A percentile compares a stretch with the other conserved stretches of the same genome.
Conservation (phyloP, 163 green algal species). For the Trebouxia gelatinosa region DNA sequence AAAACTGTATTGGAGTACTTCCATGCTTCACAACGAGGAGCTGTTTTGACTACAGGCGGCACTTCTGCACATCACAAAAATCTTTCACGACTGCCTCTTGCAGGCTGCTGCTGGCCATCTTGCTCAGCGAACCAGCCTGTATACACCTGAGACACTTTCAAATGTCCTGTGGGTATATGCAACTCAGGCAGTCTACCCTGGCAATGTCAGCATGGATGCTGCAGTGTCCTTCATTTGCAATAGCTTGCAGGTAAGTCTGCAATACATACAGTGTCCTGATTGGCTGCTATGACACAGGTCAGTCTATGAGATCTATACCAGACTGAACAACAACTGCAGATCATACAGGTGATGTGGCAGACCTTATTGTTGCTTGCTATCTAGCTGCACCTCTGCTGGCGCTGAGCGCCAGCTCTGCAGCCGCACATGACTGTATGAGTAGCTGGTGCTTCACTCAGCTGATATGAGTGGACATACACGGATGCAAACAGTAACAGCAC, state of each 20-base stretch:
- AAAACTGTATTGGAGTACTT: neutral
- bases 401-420: too few species aligned
- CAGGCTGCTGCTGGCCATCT: conserved; percentile 7
- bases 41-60: neutral
- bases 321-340: too few species aligned
- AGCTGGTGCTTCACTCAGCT: too few species aligned
- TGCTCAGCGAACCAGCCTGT: neutral
- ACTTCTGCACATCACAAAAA: neutral
- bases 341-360: too few species aligned
- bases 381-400: too few species aligned
- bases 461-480: neutral
- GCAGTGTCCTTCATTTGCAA: neutral
- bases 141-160: conserved; percentile 55
- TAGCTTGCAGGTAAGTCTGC: neutral
- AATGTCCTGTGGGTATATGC: conserved; percentile 57
- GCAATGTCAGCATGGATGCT: neutral
- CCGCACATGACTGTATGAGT: too few species aligned
- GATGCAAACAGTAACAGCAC: neutral
- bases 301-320: too few species aligned
- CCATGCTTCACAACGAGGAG: neutral
- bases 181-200: neutral
- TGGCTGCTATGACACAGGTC: conserved; percentile 7
- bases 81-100: neutral
- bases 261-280: neutral
- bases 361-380: too few species aligned